Conservation (phyloP, 148 eudicot genomes). For the Chenopodium suecicum region DNA sequence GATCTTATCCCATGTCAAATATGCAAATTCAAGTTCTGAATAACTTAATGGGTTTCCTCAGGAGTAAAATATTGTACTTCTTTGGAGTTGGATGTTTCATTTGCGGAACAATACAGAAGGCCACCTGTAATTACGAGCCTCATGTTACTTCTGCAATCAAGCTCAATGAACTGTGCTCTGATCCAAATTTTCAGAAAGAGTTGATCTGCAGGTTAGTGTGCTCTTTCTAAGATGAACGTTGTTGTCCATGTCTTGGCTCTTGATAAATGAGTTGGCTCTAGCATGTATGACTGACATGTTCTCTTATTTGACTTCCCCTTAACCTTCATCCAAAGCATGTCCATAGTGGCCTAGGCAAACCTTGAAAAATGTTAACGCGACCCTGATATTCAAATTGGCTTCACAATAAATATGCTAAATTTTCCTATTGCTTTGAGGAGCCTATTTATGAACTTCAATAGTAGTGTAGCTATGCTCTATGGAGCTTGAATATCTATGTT, state of each 20-base stretch:
- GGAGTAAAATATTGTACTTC: background rate
- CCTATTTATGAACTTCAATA: no score
- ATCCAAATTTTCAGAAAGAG: background rate
- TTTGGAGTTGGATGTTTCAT: background rate
- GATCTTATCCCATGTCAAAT: background rate
- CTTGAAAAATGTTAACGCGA: no score
- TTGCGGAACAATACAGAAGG: background rate
- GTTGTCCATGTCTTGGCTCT: background rate
- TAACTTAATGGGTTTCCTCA: background rate
- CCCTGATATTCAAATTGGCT: background rate
- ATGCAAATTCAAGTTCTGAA: background rate
- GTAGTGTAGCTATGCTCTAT: no score
- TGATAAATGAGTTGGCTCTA: background rate
- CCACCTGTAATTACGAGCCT: background rate
- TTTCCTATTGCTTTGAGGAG: background rate
- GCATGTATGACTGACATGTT: background rate
- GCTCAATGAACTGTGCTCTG: background rate
- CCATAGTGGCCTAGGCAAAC: no score
- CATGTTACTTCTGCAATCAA: background rate
- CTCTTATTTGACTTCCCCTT: no score
- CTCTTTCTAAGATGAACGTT: background rate
- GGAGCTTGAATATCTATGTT: no score
- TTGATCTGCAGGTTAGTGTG: constrained; percentile 9
- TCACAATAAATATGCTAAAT: background rate
- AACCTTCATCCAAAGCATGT: no score